Evolutionary conservation across 345 rosid species (phyloP).

Genomic region (Gossypium thurberi): DNA sequence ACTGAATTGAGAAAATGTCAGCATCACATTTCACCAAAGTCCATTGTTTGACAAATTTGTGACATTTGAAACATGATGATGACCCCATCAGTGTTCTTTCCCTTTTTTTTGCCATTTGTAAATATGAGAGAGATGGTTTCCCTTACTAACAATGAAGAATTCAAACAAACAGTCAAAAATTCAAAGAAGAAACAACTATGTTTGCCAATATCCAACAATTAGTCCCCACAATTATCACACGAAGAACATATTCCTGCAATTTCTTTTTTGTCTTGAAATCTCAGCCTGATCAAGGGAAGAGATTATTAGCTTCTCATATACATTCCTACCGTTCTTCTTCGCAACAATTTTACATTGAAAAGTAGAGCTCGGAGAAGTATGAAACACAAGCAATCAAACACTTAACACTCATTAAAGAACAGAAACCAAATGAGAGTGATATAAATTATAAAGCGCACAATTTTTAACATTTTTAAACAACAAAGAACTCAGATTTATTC

Average conservation of each 20-base stretch:
- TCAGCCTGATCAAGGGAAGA: not conserved
- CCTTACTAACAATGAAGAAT: not conserved
- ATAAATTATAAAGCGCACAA: not conserved
- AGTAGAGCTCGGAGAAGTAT: not conserved
- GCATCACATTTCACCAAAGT: not conserved
- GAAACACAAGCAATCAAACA: conserved; percentile 4
- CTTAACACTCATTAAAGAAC: not conserved
- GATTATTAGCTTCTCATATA: not conserved
- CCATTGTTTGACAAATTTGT: conserved; percentile 6
- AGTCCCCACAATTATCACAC: not conserved
- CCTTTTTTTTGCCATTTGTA: not conserved
- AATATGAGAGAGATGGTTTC: not conserved
- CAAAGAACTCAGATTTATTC: not conserved
- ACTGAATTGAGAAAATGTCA: not conserved
- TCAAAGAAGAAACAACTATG: not conserved
- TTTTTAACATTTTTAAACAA: not conserved
- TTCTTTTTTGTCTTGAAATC: not conserved
- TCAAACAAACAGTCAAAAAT: not conserved
- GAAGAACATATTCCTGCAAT: not conserved
- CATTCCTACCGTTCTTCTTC: not conserved
- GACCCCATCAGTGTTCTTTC: not conserved
- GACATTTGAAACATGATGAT: not conserved
- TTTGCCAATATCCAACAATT: not conserved
- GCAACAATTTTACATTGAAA: not conserved
- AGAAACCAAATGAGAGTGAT: not conserved